Conservation (phyloP, 495 filamentous ascomycete genomes). For the Paragyromitra xinjiangensis region DNA sequence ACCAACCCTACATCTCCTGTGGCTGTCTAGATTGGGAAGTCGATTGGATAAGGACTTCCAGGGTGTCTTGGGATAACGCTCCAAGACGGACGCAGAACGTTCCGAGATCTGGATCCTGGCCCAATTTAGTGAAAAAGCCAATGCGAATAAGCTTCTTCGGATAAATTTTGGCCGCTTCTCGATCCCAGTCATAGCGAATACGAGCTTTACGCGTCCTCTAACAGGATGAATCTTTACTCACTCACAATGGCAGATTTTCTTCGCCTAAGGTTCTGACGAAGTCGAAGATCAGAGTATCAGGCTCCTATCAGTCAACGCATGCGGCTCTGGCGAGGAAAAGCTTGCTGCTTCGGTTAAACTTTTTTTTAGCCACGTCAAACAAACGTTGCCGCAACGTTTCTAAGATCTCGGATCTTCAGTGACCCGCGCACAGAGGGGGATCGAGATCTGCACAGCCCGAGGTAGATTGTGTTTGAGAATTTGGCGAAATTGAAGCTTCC, state of each 20-base stretch:
- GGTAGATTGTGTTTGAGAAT: too few species aligned
- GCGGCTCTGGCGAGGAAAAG: not conserved
- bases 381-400: not conserved
- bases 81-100: not conserved
- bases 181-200: not conserved
- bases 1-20: not conserved
- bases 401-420: slow-evolving; percentile 2
- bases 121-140: not conserved
- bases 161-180: slow-evolving; percentile 3
- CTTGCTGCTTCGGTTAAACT: not conserved
- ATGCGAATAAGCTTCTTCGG: not conserved
- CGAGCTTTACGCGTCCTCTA: not conserved
- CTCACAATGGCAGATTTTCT: not conserved
- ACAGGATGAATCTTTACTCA: not conserved
- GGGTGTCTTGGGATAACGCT: not conserved
- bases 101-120: slow-evolving; percentile 3
- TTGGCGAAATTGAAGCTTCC: too few species aligned
- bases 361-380: not conserved
- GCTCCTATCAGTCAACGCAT: not conserved
- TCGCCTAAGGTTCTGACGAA: not conserved
- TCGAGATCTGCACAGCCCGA: not conserved
- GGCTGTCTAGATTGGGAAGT: not conserved
- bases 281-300: not conserved
- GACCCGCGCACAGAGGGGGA: not conserved
- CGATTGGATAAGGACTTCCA: not conserved